Evolutionary conservation across 1,284 basidiomycete genomes (phyloP), one percentile per base, ranked within the genome.

Genomic region (Testicularia cyperi): DNA sequence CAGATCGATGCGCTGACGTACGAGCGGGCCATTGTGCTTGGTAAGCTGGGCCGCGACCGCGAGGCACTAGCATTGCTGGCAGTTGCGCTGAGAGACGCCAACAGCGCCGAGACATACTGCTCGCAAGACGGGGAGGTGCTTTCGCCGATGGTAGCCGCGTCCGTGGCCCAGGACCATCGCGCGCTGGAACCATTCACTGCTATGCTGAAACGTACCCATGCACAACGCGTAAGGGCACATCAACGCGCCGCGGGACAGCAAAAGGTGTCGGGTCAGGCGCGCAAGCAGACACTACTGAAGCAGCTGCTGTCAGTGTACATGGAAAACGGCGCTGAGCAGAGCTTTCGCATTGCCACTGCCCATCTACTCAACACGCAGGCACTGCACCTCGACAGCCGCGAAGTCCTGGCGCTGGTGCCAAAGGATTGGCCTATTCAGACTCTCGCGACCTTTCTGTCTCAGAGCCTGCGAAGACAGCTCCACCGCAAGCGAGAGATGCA

Each of bases 31-130:
- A 56, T 72, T 39, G 43, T 72, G 7, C 36, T 68, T 2, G 55
- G 63, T 38, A 65, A 63, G 49, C 48, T 72, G 1, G 56, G 58
- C 0, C 51, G 48, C n/a, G 43, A 65, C 22, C 22, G 44, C 5
- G 68, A 67, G 19, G 72, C 72, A 0, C 46, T 74, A 1, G 36
- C 43, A 5, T 13, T 65, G 24, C 51, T 74, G 1, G 72, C 70
- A 3, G 16, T 70, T 24, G 34, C 28, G 8, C 44, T 72, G 12
- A 35, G 60, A 12, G 72, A 74, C 21, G 56, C 62, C 21, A 63
- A 58, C 38, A 64, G 68, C 14, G 57, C 70, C 6, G 70, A 74
- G 44, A 55, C 58, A 6, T 70, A 71, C 39, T 74, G 70, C 37
- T 45, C 48, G 18, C 61, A 73, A 23, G 57, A 52, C 20, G 65